These are phyloP conservation scores for Gastrolobium villosum DNA, from an alignment of 306 rosid genomes.

Conservation along the genomic window DNA sequence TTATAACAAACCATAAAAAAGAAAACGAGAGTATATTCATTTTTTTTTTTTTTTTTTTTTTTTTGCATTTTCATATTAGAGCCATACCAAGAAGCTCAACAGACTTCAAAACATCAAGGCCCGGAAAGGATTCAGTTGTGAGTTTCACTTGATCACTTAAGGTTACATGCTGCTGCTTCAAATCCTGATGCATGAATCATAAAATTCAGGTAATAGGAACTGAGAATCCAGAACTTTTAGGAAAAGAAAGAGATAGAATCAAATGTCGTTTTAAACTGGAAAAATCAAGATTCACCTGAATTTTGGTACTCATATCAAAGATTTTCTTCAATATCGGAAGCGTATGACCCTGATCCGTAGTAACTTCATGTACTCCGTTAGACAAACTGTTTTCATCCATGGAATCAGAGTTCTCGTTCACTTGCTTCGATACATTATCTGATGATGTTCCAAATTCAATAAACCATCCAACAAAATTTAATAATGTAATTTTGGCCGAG, in stretches of 20 bases:
- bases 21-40: background rate
- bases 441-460: slow-evolving; percentile 15
- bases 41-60: slow-evolving; percentile 1
- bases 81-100: slow-evolving; percentile 75
- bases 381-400: slow-evolving; percentile 58
- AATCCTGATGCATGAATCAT: slow-evolving; percentile 60
- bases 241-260: background rate
- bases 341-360: slow-evolving; percentile 69
- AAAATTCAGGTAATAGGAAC: background rate
- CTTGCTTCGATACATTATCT: slow-evolving; percentile 53
- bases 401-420: slow-evolving; percentile 53
- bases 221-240: background rate
- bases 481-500: background rate
- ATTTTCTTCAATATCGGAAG: slow-evolving; percentile 88
- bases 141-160: slow-evolving; percentile 71
- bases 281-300: slow-evolving; percentile 61
- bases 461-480: background rate
- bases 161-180: slow-evolving; percentile 72
- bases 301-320: slow-evolving; percentile 62
- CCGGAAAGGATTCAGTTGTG: slow-evolving; percentile 65
- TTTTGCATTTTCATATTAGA: background rate
- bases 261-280: background rate
- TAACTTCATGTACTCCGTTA: slow-evolving; percentile 62
- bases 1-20: slow-evolving; percentile 23
- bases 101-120: slow-evolving; percentile 65